phyloP scores from a whole-genome alignment of 1,284 basidiomycete species.

The Phenoliferia sp. region DNA sequence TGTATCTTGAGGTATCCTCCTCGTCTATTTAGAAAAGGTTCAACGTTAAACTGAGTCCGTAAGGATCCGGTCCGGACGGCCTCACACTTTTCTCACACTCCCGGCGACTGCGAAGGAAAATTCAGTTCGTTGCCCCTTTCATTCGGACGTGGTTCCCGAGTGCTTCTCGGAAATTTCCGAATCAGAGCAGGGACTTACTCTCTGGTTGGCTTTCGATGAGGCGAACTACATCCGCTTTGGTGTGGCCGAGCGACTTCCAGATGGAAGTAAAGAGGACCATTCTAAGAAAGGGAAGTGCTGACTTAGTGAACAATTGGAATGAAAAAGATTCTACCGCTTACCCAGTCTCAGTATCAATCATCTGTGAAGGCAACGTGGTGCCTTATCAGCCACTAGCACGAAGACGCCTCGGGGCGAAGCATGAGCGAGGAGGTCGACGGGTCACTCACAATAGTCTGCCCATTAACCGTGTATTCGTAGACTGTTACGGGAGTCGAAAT shows the following conservation, averaged over 20 bases:
- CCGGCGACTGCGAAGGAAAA: slow-evolving; percentile 12
- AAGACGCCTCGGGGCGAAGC: background rate
- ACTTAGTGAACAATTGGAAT: background rate
- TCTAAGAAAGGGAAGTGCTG: slow-evolving; percentile 3
- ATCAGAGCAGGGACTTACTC: background rate
- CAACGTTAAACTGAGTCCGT: no score
- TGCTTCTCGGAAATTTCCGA: background rate
- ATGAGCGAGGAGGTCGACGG: background rate
- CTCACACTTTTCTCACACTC: slow-evolving; percentile 18
- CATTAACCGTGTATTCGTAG: background rate
- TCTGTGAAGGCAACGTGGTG: background rate
- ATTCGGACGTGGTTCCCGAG: background rate
- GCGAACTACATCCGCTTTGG: slow-evolving; percentile 26
- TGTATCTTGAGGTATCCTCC: slow-evolving; percentile 27
- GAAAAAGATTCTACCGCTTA: background rate
- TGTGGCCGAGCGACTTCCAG: slow-evolving; percentile 26
- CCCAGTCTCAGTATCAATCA: slow-evolving; percentile 2
- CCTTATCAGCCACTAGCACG: background rate
- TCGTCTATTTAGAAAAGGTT: background rate
- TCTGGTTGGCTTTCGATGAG: slow-evolving; percentile 25
- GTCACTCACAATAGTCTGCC: background rate
- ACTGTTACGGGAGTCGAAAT: no score
- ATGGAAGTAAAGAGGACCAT: slow-evolving; percentile 25
- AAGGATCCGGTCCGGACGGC: background rate
- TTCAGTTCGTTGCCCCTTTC: no score